Evolutionary conservation across 495 filamentous ascomycete species (phyloP).

Genomic region (Sphaerosporella brunnea): DNA sequence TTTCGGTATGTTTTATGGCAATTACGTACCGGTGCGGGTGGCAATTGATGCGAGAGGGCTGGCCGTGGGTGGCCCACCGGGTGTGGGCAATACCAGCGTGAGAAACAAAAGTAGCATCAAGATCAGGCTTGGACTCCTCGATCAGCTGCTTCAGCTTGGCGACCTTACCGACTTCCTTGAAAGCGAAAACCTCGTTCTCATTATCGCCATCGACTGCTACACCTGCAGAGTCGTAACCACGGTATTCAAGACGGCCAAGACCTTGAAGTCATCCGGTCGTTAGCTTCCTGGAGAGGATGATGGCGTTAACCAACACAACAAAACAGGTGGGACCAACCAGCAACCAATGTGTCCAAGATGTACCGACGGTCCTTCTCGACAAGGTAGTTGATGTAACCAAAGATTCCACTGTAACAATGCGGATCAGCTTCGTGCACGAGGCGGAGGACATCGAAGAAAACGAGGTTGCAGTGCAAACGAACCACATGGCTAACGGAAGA

Average conservation of each 20-base stretch:
- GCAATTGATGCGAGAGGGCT: constrained; percentile 85
- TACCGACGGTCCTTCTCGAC: constrained; percentile 92
- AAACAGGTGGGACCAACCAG: constrained; percentile 42
- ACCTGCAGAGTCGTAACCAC: constrained; percentile 93
- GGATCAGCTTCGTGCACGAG: background rate
- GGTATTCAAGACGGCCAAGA: constrained; percentile 77
- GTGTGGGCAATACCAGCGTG: constrained; percentile 98
- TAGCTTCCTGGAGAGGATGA: no score
- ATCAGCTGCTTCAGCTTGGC: constrained; percentile 89
- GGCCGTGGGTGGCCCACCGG: constrained; percentile 93
- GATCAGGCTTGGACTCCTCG: constrained; percentile 60
- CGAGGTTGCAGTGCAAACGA: constrained; percentile 7
- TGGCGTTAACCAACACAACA: background rate
- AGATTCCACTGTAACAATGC: constrained; percentile 59
- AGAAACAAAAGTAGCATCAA: constrained; percentile 84
- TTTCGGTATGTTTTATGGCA: no score
- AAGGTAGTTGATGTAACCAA: constrained; percentile 85
- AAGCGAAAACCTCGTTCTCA: constrained; percentile 91
- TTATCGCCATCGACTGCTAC: constrained; percentile 94
- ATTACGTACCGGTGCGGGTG: constrained; percentile 79
- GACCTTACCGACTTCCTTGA: constrained; percentile 98
- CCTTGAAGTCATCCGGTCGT: constrained; percentile 35
- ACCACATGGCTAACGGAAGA: constrained; percentile 19
- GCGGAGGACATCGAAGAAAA: background rate
- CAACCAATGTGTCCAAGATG: constrained; percentile 88